Base-by-base conservation (phyloP, 164 flowering plant genomes). In the Nelumbo lutea region DNA sequence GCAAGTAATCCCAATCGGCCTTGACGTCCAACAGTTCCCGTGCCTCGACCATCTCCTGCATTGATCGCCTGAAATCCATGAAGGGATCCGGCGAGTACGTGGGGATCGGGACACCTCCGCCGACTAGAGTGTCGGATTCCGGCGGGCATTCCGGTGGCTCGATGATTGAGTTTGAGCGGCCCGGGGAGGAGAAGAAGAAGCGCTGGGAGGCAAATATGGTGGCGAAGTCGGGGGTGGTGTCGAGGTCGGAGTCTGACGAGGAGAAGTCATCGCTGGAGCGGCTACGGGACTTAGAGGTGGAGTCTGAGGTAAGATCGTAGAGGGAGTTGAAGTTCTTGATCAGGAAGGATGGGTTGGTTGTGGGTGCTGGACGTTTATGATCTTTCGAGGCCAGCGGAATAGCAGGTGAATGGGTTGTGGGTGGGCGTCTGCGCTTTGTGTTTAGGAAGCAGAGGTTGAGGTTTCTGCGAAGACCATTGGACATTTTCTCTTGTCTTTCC, bases 41-140 rank as follows among this genome's bases (percentile, higher is more conserved):
- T 6, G 93, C 87, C 56, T 85, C 95, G 77, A 90, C 91, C 96
- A 94, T 94, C 78, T 94, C 98, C 72, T 91, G 87, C 98, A 94
- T 94, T 38, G 98, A 94, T 45, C 82, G 79, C 65, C 93, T 76
- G 82, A 94, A 91, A 71, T 91, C 98, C 63, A 61, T 42, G 76
- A 79, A 88, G 2, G 94, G 94, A 72, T 88, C 88, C 42, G 73
- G 72, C 2, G 82, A 72, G 75, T 77, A 81, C 42, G 85, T 88
- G 5, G 75, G 79, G 1, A 85, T 72, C 1, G 86, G 81, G 14
- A 88, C 78, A 1, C 86, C 87, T 8, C 88, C 88, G 50, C 50
- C 40, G 5, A 76, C 68, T 0, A 68, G 27, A n/a, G 47, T n/a
- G 52, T 62, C 73, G 8, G 76, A 44, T 42, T 61, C 59, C 42